phyloP scores from a whole-genome alignment of 1,284 basidiomycete species.

The Leccinum fallax region DNA sequence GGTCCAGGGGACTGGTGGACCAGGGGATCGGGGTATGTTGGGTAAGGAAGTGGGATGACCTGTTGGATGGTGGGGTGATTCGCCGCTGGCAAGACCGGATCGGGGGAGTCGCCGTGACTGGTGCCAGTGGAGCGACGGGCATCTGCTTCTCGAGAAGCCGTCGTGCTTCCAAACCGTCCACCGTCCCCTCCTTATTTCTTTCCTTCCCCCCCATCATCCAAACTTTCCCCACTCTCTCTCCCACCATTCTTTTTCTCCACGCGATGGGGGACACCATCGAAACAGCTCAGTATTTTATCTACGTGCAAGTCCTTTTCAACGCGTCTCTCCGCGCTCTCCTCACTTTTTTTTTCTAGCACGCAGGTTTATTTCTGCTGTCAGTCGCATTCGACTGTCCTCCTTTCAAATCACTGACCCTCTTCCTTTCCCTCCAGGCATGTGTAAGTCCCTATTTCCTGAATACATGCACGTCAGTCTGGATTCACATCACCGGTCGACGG shows the following conservation, averaged over 20 bases:
- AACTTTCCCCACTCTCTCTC: neutral
- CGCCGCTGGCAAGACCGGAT: constrained; percentile 33
- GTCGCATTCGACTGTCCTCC: constrained; percentile 31
- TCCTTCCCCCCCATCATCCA: constrained; percentile 14
- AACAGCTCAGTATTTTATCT: constrained; percentile 52
- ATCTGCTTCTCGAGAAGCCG: constrained; percentile 35
- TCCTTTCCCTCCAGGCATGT: constrained; percentile 60
- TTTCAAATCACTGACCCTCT: constrained; percentile 1
- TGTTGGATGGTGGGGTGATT: constrained; percentile 26
- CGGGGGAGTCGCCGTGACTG: constrained; percentile 34
- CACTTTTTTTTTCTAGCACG: constrained; percentile 43
- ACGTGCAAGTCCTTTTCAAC: constrained; percentile 43
- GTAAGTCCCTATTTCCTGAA: constrained; percentile 44
- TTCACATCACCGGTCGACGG: constrained; percentile 20
- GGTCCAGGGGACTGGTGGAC: neutral
- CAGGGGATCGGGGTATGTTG: constrained; percentile 2
- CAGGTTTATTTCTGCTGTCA: constrained; percentile 82
- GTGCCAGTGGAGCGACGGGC: constrained; percentile 19
- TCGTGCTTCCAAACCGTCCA: constrained; percentile 26
- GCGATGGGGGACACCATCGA: constrained; percentile 44
- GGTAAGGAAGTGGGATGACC: constrained; percentile 19
- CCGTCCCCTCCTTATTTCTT: constrained; percentile 28
- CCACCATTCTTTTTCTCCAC: constrained; percentile 6
- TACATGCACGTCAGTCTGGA: constrained; percentile 15
- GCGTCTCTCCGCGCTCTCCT: constrained; percentile 5